Evolutionary conservation across 176 grass and related monocot genomes (phyloP), one percentile per base, ranked within the genome.

Genomic region (Poa annua): DNA sequence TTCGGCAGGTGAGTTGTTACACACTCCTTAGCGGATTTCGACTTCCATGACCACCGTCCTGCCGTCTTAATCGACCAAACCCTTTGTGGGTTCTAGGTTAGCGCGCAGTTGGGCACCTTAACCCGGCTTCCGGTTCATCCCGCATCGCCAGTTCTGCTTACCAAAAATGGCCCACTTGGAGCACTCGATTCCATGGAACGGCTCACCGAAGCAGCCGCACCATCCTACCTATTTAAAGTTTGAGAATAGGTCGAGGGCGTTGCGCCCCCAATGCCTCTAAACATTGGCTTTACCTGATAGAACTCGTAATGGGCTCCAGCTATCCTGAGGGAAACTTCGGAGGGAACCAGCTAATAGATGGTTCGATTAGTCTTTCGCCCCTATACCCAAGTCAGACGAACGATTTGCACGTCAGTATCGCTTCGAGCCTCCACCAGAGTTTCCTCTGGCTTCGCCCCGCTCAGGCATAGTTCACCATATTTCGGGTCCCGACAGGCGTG

Each of bases 201-300:
- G 83, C 86, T 88, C 90, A 88, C 20, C 34, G 73, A 15, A 91
- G 86, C 66, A 86, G 72, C 72, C 85, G 24, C 72, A 78, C 89
- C 89, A 74, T 87, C 87, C 81, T 88, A 93, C 80, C 86, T 94
- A 94, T 94, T 94, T 94, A 91, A 94, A 91, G 89, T 91, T 94
- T 94, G 92, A 94, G 86, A 94, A 91, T 91, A 87, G 88, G 88
- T 94, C 86, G 76, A 94, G 88, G 86, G 83, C 83, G 80, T 91
- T 94, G 88, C 86, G 83, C 86, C 92, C 92, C 80, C 83, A 69
- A 89, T 89, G 86, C 88, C 92, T 91, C 88, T 94, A 94, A 86
- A 91, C 86, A 94, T 94, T 94, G 79, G 88, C 92, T 91, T 94
- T 91, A 94, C 88, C 88, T 21, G 82, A 90, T 90, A 90, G 79